Conservation (phyloP, 495 filamentous ascomycete species). For the Penicillium alfredii region DNA sequence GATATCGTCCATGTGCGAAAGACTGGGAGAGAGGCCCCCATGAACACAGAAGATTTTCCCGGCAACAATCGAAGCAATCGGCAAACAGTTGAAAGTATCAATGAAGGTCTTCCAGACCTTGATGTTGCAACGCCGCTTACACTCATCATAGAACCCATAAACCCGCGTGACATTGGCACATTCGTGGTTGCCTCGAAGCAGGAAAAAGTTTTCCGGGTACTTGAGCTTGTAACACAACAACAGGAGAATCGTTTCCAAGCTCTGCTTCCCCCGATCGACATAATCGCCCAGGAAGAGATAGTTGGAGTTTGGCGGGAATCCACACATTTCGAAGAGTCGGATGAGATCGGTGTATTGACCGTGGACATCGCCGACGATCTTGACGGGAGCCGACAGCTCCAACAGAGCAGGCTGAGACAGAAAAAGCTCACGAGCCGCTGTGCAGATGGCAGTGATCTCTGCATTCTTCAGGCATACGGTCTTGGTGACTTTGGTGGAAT, state of each 20-base stretch:
- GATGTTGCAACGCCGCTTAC: constrained; percentile 94
- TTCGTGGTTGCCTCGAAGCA: constrained; percentile 95
- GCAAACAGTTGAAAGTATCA: constrained; percentile 94
- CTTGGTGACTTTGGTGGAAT: constrained; percentile 95
- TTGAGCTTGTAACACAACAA: constrained; percentile 98
- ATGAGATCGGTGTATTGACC: constrained; percentile 98
- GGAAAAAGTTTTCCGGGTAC: constrained; percentile 98
- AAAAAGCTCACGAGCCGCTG: constrained; percentile 79
- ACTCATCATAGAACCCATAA: constrained; percentile 99
- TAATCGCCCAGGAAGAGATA: constrained; percentile 97
- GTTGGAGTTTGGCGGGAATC: constrained; percentile 89
- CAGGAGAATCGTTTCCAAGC: constrained; percentile 91
- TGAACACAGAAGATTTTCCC: constrained; percentile 99
- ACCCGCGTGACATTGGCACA: constrained; percentile 98
- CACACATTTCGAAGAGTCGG: constrained; percentile 98
- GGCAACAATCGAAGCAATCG: constrained; percentile 93
- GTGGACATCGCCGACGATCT: constrained; percentile 97
- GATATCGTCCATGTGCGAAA: constrained; percentile 98
- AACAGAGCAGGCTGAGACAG: constrained; percentile 86
- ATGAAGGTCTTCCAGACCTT: constrained; percentile 99
- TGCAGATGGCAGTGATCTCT: constrained; percentile 90
- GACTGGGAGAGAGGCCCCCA: constrained; percentile 85
- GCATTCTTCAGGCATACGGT: constrained; percentile 95
- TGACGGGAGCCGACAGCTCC: constrained; percentile 93
- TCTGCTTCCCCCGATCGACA: constrained; percentile 96